Base-by-base conservation (phyloP, 1,284 basidiomycete species). In the Somion occarium region DNA sequence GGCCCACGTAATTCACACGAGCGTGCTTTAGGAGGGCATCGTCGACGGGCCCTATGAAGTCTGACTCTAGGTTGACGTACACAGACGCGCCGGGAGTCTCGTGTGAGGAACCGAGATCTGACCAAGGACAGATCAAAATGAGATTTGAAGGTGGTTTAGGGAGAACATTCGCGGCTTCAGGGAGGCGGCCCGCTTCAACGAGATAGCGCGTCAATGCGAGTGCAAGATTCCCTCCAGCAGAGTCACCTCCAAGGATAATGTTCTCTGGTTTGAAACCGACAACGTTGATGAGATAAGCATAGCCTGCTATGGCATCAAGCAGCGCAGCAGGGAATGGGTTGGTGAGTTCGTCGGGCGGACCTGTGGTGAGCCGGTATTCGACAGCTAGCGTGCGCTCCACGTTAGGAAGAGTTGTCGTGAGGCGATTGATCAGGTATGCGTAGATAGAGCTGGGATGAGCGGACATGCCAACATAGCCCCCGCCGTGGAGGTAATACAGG, bases 91-190 rank as follows among this genome's bases (percentile, higher is more conserved):
- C 59, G 0, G 70, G 60, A 4, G 60, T 50, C 15, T 60, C 53
- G 53, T 75, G 70, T 3, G 71, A 70, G 3, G 55, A 57, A 20
- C 71, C 65, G 1, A 83, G 56, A 59, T 88, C 85, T 15, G 63
- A 62, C 80, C 80, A 83, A 0, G 82, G 82, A 1, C 81, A 83
- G 48, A 79, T 65, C 3, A 80, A 68, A 15, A 86, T 37, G 15
- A 64, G 41, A 25, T 45, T 54, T 2, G 53, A 52, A 11, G 59
- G 49, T 2, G 83, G 81, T 24, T 72, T 67, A 11, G 61, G 60
- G 19, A 41, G n/a, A n/a, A 30, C 27, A 5, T 30, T 19, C 25
- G 34, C 38, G 47, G 59, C 20, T 19, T 34, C 44, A 7, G 44
- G 44, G 30, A 30, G 22, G 5, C 23, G 38, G 12, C 23, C 13